Evolutionary conservation across 192 early-diverging fungal species (phyloP).

Genomic region (Entomortierella parvispora): DNA sequence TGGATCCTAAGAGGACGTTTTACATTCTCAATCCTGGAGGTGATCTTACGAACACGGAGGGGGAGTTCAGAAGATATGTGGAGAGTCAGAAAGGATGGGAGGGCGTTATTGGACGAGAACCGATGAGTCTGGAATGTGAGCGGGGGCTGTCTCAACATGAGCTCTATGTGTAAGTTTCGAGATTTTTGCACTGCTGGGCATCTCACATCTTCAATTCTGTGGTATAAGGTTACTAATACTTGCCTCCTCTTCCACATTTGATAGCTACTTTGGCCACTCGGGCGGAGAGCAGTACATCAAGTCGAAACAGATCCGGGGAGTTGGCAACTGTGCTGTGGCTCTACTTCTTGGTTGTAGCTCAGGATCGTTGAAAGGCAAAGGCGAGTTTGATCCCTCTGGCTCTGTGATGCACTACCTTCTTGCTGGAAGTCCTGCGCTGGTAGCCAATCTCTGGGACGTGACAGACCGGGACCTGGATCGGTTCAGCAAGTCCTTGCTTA

Average conservation of each 20-base stretch:
- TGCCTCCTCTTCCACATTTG: constrained; percentile 1
- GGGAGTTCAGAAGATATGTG: constrained; percentile 72
- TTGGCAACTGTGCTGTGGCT: constrained; percentile 78
- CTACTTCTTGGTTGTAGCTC: constrained; percentile 96
- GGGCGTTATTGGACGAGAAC: constrained; percentile 75
- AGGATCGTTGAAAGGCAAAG: constrained; percentile 74
- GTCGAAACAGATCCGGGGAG: constrained; percentile 69
- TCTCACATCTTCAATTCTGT: not conserved
- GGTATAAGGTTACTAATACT: not conserved
- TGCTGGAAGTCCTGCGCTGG: constrained; percentile 84
- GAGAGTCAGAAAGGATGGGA: constrained; percentile 69
- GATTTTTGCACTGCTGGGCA: not conserved
- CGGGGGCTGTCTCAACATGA: constrained; percentile 62
- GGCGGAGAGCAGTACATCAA: constrained; percentile 87
- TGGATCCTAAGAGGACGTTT: constrained; percentile 63
- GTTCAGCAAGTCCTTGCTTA: constrained; percentile 78
- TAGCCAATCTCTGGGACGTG: constrained; percentile 98
- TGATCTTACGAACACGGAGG: constrained; percentile 86
- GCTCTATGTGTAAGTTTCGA: constrained; percentile 58
- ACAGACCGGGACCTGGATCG: constrained; percentile 96
- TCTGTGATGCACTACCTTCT: constrained; percentile 86
- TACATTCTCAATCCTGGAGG: constrained; percentile 94
- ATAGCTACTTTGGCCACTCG: constrained; percentile 94
- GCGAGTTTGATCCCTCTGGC: constrained; percentile 93
- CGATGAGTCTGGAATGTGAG: constrained; percentile 72